Conservation (phyloP, 2,329 filamentous ascomycete genomes). For the Trichoderma citrinoviride region DNA sequence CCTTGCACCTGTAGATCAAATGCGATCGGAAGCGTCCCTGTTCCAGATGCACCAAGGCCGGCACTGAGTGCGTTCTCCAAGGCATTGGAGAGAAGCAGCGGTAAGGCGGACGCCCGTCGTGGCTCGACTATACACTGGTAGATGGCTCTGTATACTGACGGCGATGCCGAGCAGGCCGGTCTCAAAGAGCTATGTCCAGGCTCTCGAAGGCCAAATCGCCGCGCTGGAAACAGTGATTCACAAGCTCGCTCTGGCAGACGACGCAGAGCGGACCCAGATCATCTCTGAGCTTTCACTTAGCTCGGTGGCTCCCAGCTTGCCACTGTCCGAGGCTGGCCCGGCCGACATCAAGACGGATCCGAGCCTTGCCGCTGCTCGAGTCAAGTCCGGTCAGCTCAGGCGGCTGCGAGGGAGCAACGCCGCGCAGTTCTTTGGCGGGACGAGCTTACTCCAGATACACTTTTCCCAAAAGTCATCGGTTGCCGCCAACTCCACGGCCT, state of each 20-base stretch:
- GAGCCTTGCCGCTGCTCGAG: slow-evolving; percentile 34
- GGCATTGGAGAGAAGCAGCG: slow-evolving; percentile 45
- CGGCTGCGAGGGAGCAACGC: slow-evolving; percentile 42
- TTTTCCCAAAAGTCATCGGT: slow-evolving; percentile 31
- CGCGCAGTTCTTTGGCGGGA: slow-evolving; percentile 49
- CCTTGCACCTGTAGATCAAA: slow-evolving; percentile 43
- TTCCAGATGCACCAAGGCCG: slow-evolving; percentile 45
- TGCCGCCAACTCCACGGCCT: slow-evolving; percentile 20
- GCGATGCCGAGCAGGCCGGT: slow-evolving; percentile 37
- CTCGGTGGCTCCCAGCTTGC: slow-evolving; percentile 24
- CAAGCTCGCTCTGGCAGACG: slow-evolving; percentile 42
- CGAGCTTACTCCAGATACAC: slow-evolving; percentile 45
- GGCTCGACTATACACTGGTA: background rate
- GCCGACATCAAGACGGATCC: slow-evolving; percentile 30
- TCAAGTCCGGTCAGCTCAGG: slow-evolving; percentile 38
- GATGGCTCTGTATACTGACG: background rate
- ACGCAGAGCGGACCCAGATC: slow-evolving; percentile 41
- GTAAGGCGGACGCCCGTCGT: slow-evolving; percentile 26
- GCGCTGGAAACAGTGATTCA: slow-evolving; percentile 46
- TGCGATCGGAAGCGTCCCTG: slow-evolving; percentile 53
- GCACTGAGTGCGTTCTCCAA: slow-evolving; percentile 40
- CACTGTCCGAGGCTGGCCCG: slow-evolving; percentile 1
- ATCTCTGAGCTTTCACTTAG: slow-evolving; percentile 38
- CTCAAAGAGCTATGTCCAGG: slow-evolving; percentile 46
- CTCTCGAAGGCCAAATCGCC: slow-evolving; percentile 46